Base-by-base conservation (phyloP, 495 filamentous ascomycete species). In the Penicillium coffeae region DNA sequence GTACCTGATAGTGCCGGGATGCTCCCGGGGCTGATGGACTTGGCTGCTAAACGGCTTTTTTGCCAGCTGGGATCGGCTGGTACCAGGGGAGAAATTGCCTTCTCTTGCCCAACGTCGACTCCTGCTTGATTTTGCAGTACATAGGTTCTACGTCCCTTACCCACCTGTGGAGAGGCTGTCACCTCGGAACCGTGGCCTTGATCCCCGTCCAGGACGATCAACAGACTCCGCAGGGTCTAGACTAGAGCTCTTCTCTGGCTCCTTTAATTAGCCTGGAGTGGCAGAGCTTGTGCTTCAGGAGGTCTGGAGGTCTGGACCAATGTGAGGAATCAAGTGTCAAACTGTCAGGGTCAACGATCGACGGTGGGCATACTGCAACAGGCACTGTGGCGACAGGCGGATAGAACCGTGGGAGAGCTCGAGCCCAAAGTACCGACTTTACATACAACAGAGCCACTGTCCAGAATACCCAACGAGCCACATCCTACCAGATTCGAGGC, bases 301-400 rank as follows among this genome's bases (percentile, higher is more conserved):
- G n/a, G 5, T 30, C 25, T 30, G 25, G 25, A 10, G 10, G 25
- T 30, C 25, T 30, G 10, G 21, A 40, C 14, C 10, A 13, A 42
- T 50, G 40, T 50, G 48, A 50, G 48, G 40, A 39, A 36, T 50
- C 48, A 35, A 34, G 36, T 40, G 48, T 41, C 42, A 39, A 16
- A n/a, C 25, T 30, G 10, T 30, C 5, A n/a, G n/a, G n/a, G n/a
- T n/a, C n/a, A 30, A 30, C 4, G 25, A 30, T 30, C 35, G 35
- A 37, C 35, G 35, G 35, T 18, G 35, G 4, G 5, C 4, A 30
- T 30, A 4, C 10, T 30, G 25, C 5, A 30, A 5, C 5, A 10
- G 25, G 25, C 5, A 30, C 10, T 30, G 25, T 30, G 25, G 25
- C 25, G 10, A 30, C 25, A 30, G 10, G 25, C 25, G 25, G 25